phyloP scores from a whole-genome alignment of 306 rosid species.

The Ceratonia siliqua region DNA sequence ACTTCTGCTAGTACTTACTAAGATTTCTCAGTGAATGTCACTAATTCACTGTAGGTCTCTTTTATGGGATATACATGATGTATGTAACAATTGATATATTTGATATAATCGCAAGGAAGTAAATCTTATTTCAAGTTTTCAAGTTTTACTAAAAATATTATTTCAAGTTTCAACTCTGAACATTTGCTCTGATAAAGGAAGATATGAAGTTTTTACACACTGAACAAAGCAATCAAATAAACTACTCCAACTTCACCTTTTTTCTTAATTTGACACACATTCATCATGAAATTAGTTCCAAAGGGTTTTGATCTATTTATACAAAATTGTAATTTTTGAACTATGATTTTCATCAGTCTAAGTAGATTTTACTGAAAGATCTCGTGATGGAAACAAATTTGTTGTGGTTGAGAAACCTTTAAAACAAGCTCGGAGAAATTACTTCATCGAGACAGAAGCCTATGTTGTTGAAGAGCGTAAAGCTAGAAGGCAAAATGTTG shows the following conservation, averaged over 20 bases:
- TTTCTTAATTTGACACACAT: constrained; percentile 7
- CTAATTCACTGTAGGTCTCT: not conserved
- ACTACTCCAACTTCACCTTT: constrained; percentile 12
- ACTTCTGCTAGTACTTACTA: not conserved
- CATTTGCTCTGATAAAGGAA: not conserved
- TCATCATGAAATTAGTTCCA: not conserved
- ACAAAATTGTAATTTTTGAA: constrained; percentile 26
- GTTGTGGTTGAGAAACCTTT: constrained; percentile 80
- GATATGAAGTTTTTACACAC: not conserved
- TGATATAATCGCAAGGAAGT: not conserved
- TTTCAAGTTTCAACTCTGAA: not conserved
- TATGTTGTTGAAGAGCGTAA: constrained; percentile 72
- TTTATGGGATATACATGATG: not conserved
- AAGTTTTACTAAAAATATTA: not conserved
- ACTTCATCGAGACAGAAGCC: constrained; percentile 60
- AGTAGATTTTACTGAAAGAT: constrained; percentile 90
- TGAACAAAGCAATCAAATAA: not conserved
- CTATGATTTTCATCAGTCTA: constrained; percentile 61
- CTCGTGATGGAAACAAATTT: constrained; percentile 89
- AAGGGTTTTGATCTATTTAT: not conserved
- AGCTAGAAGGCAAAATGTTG: constrained; percentile 63
- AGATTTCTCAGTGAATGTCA: not conserved
- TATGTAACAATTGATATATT: not conserved
- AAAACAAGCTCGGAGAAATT: constrained; percentile 65
- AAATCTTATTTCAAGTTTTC: not conserved